Evolutionary conservation across 805 yeast genomes (phyloP).

Genomic region (Kodamaea fukazawae): DNA sequence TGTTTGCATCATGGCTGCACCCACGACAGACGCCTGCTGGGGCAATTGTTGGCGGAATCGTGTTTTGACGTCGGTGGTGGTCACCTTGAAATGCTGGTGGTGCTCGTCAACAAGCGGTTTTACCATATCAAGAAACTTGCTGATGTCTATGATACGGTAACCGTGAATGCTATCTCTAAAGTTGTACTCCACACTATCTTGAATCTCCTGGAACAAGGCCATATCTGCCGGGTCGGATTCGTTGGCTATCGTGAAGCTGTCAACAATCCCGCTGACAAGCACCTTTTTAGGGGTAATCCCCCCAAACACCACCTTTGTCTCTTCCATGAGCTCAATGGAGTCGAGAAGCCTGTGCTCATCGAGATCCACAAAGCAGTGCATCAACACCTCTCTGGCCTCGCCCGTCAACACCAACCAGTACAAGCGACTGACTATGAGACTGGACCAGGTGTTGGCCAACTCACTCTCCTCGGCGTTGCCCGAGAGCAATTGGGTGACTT

Average conservation of each 20-base stretch:
- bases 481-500: not conserved
- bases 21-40: constrained; percentile 45
- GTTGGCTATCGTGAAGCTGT: constrained; percentile 36
- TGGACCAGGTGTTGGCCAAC: constrained; percentile 37
- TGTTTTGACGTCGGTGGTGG: constrained; percentile 58
- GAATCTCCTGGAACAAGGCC: constrained; percentile 24
- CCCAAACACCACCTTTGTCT: too few species aligned
- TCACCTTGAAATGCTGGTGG: constrained; percentile 13
- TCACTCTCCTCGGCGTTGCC: constrained; percentile 16
- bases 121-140: constrained; percentile 18
- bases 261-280: constrained; percentile 64
- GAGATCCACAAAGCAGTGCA: constrained; percentile 50
- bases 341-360: constrained; percentile 16
- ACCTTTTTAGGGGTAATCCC: constrained; percentile 18
- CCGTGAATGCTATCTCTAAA: constrained; percentile 15
- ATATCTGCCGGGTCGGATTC: constrained; percentile 13
- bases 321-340: not conserved
- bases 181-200: constrained; percentile 15
- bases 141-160: constrained; percentile 25
- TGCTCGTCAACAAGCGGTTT: constrained; percentile 15
- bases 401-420: constrained; percentile 43
- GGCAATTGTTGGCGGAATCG: constrained; percentile 47
- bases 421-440: constrained; percentile 39
- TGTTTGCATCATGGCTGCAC: constrained; percentile 57
- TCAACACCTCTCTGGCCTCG: constrained; percentile 59